Evolutionary conservation across 805 yeast species (phyloP), one percentile per base, ranked within the genome.

Genomic region (Schwanniomyces vanrijiae): DNA sequence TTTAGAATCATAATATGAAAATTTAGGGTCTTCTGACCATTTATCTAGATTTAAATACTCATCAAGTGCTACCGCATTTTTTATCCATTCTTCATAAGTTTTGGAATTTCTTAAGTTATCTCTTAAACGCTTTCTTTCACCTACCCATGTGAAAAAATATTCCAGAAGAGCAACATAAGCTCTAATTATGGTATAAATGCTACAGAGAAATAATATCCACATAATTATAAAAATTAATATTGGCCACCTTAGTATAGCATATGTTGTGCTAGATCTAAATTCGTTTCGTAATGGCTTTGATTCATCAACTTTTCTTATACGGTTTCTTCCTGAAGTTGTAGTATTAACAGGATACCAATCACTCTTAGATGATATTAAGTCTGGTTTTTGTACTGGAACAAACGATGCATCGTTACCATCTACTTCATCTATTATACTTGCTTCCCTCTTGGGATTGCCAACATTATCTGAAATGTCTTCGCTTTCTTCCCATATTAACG

Each of bases 1-100:
- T 33, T 73, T 76, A 64, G 80, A 83, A 61, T 87, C 92, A 60
- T 87, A 87, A 59, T 82, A 84, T 20, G 81, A 80, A 53, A 84
- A 84, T 46, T 71, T 68, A 19, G 84, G 83, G 50, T 81, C 81
- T 7, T 65, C 56, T 40, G 80, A 76, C 95, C 95, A 87, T 40
- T 74, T 69, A 51, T 80, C 81, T n/a, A 83, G 65, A 5, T 83
- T 80, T 26, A 86, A 67, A 55, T 68, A 76, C 28, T 73, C 64
- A 58, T 87, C 94, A 40, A 87, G 61, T 7, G 64, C 67, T 31
- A 71, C 57, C 1, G 94, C 92, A 54, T 78, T 78, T 13, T 61
- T 59, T 4, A 77, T 66, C 87, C 91, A 87, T 50, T 87, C 89
- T 4, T 68, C 61, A 56, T 86, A 87, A 22, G 66, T 74, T 16